Percentiles rank a stretch among this genome's conserved stretches.
These are phyloP conservation scores for Begonia loranthoides DNA, from an alignment of 306 rosid species.

Conservation along the genomic window DNA sequence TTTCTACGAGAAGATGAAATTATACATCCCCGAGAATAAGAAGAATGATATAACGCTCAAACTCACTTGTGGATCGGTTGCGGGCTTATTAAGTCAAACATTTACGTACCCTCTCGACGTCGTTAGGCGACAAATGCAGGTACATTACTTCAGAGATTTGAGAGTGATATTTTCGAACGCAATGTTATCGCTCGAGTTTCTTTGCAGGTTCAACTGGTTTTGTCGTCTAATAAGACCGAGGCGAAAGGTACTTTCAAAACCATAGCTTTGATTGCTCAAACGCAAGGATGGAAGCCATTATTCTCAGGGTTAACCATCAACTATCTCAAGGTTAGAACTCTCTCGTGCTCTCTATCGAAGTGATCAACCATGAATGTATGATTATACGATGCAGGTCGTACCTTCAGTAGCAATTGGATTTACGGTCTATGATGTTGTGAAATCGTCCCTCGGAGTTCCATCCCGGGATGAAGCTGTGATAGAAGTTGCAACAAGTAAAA, in stretches of 20 bases:
- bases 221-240: slow-evolving; percentile 40
- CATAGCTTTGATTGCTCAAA: slow-evolving; percentile 48
- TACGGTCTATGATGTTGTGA: slow-evolving; percentile 80
- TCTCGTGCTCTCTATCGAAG: slow-evolving; percentile 3
- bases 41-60: slow-evolving; percentile 58
- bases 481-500: slow-evolving; percentile 39
- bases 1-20: slow-evolving; percentile 90
- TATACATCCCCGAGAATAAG: slow-evolving; percentile 70
- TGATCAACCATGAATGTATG: slow-evolving; percentile 11
- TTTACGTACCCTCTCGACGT: slow-evolving; percentile 96
- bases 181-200: not conserved
- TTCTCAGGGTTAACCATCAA: slow-evolving; percentile 97
- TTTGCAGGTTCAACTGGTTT: slow-evolving; percentile 55
- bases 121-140: slow-evolving; percentile 99
- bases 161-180: not conserved
- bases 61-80: slow-evolving; percentile 83
- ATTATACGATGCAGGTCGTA: slow-evolving; percentile 55
- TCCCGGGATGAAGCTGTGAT: slow-evolving; percentile 61
- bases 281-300: slow-evolving; percentile 75
- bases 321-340: slow-evolving; percentile 60
- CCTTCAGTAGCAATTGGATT: slow-evolving; percentile 97
- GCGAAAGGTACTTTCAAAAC: slow-evolving; percentile 67
- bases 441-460: slow-evolving; percentile 59
- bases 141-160: slow-evolving; percentile 1
- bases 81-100: slow-evolving; percentile 88